Evolutionary conservation across 192 early-diverging fungal species (phyloP).

Genomic region (Entomortierella chlamydospora): DNA sequence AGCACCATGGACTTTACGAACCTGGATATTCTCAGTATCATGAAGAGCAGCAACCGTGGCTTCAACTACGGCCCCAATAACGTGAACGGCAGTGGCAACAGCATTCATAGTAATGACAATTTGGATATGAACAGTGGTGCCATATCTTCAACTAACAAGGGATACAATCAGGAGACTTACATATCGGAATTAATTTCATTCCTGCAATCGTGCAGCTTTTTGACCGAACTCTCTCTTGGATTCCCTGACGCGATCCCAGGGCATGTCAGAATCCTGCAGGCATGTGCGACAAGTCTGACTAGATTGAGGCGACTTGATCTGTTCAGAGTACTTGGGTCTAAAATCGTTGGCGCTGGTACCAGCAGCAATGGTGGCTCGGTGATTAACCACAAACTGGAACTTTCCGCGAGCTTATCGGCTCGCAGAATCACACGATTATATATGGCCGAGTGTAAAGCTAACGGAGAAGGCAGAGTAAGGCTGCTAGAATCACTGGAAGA

Average conservation of each 20-base stretch:
- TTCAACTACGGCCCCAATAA: not conserved
- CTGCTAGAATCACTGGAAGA: conserved; percentile 41
- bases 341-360: not conserved
- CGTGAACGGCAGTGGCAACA: not conserved
- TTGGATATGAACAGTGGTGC: not conserved
- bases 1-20: conserved; percentile 43
- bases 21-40: conserved; percentile 34
- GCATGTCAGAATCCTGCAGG: conserved; percentile 35
- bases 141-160: not conserved
- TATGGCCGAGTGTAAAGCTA: conserved; percentile 28
- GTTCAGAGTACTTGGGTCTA: conserved; percentile 17
- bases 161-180: conserved; percentile 16
- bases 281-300: conserved; percentile 13
- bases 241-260: conserved; percentile 38
- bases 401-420: conserved; percentile 24
- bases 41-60: conserved; percentile 32
- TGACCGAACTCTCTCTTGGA: conserved; percentile 32
- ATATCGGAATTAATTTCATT: conserved; percentile 31
- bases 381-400: conserved; percentile 35
- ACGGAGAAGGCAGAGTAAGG: conserved; percentile 8
- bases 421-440: conserved; percentile 22
- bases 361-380: not conserved
- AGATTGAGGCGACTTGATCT: conserved; percentile 32
- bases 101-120: conserved; percentile 7
- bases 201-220: conserved; percentile 12